These are phyloP conservation scores for Saccharomycopsis oosterbeekiorum DNA, from an alignment of 805 yeast species.

Conservation along the genomic window DNA sequence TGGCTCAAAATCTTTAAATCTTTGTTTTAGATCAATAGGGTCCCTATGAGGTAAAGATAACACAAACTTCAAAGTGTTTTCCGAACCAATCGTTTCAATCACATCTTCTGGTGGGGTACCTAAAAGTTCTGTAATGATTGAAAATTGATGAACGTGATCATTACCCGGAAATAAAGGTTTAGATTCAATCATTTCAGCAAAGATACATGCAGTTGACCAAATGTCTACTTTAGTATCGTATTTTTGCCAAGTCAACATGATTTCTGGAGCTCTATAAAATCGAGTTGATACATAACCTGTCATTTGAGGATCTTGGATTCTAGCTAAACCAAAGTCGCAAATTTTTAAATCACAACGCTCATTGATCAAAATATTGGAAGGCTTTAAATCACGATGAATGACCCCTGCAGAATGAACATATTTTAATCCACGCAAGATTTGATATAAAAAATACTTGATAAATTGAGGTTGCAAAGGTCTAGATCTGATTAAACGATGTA, in stretches of 20 bases:
- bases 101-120: slow-evolving; percentile 97
- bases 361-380: slow-evolving; percentile 73
- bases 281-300: slow-evolving; percentile 95
- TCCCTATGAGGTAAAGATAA: slow-evolving; percentile 88
- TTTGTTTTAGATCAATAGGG: slow-evolving; percentile 76
- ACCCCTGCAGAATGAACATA: slow-evolving; percentile 91
- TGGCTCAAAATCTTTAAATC: slow-evolving; percentile 70
- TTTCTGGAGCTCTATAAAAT: slow-evolving; percentile 96
- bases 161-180: slow-evolving; percentile 96
- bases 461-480: slow-evolving; percentile 94
- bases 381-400: slow-evolving; percentile 82
- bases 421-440: slow-evolving; percentile 80
- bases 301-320: slow-evolving; percentile 98
- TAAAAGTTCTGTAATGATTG: slow-evolving; percentile 88
- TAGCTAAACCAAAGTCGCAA: slow-evolving; percentile 90
- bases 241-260: slow-evolving; percentile 97
- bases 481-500: slow-evolving; percentile 82
- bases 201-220: slow-evolving; percentile 97
- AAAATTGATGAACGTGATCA: slow-evolving; percentile 96
- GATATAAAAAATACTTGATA: slow-evolving; percentile 93
- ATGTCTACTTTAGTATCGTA: slow-evolving; percentile 95
- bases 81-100: slow-evolving; percentile 90
- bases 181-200: slow-evolving; percentile 96
- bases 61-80: slow-evolving; percentile 88
- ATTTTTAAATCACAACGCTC: slow-evolving; percentile 88